A percentile compares a stretch with the other conserved stretches of the same genome.
These are phyloP conservation scores for Vitis vinifera DNA, from an alignment of 164 flowering plant genomes.

Conservation along the genomic window DNA sequence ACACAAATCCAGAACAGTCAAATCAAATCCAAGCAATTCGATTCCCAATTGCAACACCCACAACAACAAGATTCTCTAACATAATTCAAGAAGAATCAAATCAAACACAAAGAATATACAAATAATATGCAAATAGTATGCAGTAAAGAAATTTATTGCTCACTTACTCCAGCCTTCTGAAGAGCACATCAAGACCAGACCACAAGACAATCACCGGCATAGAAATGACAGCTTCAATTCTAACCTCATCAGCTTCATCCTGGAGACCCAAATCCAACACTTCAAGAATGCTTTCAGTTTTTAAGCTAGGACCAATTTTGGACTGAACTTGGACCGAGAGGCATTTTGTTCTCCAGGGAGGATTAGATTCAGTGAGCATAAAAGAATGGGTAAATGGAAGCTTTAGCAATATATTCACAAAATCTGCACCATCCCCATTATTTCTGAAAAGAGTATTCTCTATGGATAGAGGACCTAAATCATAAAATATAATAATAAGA, in stretches of 20 bases:
- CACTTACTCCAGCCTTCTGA: slow-evolving; percentile 49
- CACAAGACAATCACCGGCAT: slow-evolving; percentile 69
- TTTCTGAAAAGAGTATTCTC: slow-evolving; percentile 32
- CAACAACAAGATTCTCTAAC: too few relatives aligned
- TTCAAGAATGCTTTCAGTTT: slow-evolving; percentile 44
- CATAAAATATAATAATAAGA: background rate
- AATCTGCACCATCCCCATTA: slow-evolving; percentile 28
- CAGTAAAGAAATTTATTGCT: too few relatives aligned
- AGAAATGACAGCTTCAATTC: slow-evolving; percentile 69
- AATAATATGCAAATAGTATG: too few relatives aligned
- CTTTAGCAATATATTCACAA: slow-evolving; percentile 46
- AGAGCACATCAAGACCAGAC: slow-evolving; percentile 52
- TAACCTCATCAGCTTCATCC: slow-evolving; percentile 82
- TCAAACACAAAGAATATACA: too few relatives aligned
- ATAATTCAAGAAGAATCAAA: too few relatives aligned
- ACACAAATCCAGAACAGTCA: too few relatives aligned
- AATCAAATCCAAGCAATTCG: too few relatives aligned
- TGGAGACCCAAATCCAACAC: slow-evolving; percentile 67
- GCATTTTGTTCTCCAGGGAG: too few relatives aligned
- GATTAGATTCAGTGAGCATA: background rate
- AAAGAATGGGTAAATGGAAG: slow-evolving; percentile 60
- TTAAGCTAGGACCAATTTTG: slow-evolving; percentile 39
- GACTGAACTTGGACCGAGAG: slow-evolving; percentile 11
- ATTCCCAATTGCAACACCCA: too few relatives aligned
- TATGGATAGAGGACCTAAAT: slow-evolving; percentile 41